These are phyloP conservation scores for Phalaenopsis hybrid DNA, from an alignment of 116 monocot genomes.

Conservation along the genomic window DNA sequence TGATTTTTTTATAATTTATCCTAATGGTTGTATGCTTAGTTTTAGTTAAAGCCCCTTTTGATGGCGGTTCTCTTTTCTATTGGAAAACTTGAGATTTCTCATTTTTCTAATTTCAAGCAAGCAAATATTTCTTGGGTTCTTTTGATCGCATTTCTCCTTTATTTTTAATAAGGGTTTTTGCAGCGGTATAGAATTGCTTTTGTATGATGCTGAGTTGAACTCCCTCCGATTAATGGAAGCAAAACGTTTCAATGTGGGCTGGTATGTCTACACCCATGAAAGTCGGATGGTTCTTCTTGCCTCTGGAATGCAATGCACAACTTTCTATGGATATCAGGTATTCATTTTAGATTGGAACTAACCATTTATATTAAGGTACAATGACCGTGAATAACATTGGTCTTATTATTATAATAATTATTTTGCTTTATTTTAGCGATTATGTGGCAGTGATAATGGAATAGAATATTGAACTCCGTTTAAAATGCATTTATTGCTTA, in stretches of 20 bases:
- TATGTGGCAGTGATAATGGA: background rate
- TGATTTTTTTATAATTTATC: no score
- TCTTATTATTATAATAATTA: background rate
- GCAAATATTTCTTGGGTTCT: background rate
- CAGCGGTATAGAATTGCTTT: conserved; percentile 86
- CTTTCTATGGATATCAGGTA: conserved; percentile 87
- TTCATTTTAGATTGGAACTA: background rate
- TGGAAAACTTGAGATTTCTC: background rate
- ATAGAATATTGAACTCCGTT: background rate
- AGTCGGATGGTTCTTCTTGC: conserved; percentile 96
- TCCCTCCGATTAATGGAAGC: conserved; percentile 60
- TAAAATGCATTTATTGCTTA: background rate
- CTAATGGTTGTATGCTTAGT: background rate
- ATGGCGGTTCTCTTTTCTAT: background rate
- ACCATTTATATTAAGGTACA: background rate
- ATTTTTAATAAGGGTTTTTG: conserved; percentile 1
- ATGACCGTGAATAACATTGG: background rate
- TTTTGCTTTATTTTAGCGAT: background rate
- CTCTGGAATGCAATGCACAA: conserved; percentile 88
- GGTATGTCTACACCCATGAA: conserved; percentile 99
- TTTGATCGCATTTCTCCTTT: background rate
- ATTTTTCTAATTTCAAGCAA: background rate
- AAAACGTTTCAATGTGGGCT: conserved; percentile 76
- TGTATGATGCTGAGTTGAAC: conserved; percentile 59
- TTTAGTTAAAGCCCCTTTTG: background rate